Evolutionary conservation across 257 asterid species (phyloP).

Genomic region (Rauvolfia tetraphylla): DNA sequence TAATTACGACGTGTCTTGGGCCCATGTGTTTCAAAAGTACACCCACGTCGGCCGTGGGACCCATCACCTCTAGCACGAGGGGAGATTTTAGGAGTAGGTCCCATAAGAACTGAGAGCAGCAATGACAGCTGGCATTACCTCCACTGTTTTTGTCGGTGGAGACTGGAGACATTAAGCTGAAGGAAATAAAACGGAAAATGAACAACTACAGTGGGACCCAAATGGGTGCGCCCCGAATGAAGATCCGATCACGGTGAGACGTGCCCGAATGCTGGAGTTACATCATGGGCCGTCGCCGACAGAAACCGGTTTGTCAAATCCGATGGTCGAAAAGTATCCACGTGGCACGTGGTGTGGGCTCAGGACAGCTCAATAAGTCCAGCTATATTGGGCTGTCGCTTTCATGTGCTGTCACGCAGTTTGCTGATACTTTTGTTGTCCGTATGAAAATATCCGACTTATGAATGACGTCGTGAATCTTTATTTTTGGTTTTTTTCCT

Average conservation of each 20-base stretch:
- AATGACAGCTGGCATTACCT: slow-evolving; percentile 6
- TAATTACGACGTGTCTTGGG: neutral
- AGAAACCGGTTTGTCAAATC: slow-evolving; percentile 23
- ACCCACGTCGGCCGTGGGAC: neutral
- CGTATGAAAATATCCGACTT: neutral
- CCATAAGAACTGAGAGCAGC: neutral
- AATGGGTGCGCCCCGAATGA: neutral
- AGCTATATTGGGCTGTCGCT: slow-evolving; percentile 31
- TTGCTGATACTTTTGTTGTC: neutral
- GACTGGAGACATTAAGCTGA: neutral
- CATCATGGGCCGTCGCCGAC: slow-evolving; percentile 28
- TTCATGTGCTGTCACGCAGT: slow-evolving; percentile 35
- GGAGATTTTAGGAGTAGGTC: neutral
- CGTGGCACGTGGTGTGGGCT: slow-evolving; percentile 26
- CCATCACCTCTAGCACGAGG: neutral
- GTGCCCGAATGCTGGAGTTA: neutral
- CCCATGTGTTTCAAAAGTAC: neutral
- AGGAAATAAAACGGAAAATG: neutral
- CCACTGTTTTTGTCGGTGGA: slow-evolving; percentile 6
- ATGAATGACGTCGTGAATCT: too few relatives aligned
- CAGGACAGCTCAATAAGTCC: slow-evolving; percentile 13
- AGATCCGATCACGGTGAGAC: neutral
- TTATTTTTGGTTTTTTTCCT: neutral
- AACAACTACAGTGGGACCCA: neutral
- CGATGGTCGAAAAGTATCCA: slow-evolving; percentile 19